Percentiles rank a stretch among this genome's conserved stretches.
Conservation (phyloP, 2,329 filamentous ascomycete genomes). For the Chrysoporthe cubensis region DNA sequence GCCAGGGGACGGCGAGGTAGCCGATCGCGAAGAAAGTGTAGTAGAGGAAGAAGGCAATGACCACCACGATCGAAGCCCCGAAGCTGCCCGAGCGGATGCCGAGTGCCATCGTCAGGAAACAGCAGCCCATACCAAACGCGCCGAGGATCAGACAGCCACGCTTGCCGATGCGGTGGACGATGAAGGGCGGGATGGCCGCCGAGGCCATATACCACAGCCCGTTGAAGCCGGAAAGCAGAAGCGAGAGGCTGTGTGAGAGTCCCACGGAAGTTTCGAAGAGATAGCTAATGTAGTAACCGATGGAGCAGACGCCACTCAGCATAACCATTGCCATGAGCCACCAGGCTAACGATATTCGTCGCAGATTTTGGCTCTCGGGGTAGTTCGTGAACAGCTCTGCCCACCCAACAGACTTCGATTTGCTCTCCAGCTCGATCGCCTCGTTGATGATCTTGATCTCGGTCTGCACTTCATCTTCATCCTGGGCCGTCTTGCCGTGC, state of each 20-base stretch:
- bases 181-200: constrained; percentile 12
- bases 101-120: constrained; percentile 15
- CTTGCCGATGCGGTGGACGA: constrained; percentile 20
- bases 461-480: constrained; percentile 24
- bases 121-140: constrained; percentile 17
- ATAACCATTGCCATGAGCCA: constrained; percentile 32
- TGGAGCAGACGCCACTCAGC: constrained; percentile 30
- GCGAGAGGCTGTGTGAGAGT: constrained; percentile 15
- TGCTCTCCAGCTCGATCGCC: constrained; percentile 30
- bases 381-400: constrained; percentile 28
- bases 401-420: constrained; percentile 24
- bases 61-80: constrained; percentile 15
- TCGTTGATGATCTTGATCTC: constrained; percentile 30
- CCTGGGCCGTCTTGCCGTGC: constrained; percentile 14
- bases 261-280: constrained; percentile 22
- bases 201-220: constrained; percentile 22
- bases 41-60: constrained; percentile 28
- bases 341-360: constrained; percentile 29
- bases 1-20: constrained; percentile 22
- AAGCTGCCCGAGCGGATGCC: constrained; percentile 13
- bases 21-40: constrained; percentile 27
- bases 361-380: constrained; percentile 27
- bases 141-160: constrained; percentile 15
- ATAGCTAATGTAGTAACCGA: constrained; percentile 42
- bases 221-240: constrained; percentile 23